phyloP scores from a whole-genome alignment of 2,329 filamentous ascomycete species.

The Coniella vitis region DNA sequence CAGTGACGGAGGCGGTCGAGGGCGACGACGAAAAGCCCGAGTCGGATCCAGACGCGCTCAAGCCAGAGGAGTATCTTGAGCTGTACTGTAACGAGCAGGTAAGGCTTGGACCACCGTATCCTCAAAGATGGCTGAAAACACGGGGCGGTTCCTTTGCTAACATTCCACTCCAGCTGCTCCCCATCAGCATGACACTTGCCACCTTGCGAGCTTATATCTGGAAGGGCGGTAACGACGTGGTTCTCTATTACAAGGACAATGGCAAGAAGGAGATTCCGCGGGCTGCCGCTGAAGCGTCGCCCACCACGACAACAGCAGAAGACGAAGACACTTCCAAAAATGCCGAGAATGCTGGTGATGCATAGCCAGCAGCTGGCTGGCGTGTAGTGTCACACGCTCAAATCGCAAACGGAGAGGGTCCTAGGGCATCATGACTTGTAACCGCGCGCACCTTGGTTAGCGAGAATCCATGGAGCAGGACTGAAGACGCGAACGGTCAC shows the following conservation, averaged over 20 bases:
- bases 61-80: conserved; percentile 89
- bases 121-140: neutral
- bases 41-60: conserved; percentile 53
- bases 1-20: conserved; percentile 23
- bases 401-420: neutral
- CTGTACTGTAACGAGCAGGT: conserved; percentile 92
- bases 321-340: neutral
- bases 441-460: too few species aligned
- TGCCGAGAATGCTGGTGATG: neutral
- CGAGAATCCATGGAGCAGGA: too few species aligned
- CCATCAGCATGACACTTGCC: conserved; percentile 83
- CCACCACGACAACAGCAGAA: conserved; percentile 11
- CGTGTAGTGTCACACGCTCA: too few species aligned
- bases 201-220: conserved; percentile 88
- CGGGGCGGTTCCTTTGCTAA: neutral
- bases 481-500: too few species aligned
- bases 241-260: conserved; percentile 86
- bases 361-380: neutral
- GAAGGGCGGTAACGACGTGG: conserved; percentile 89
- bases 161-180: conserved; percentile 49
- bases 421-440: too few species aligned
- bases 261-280: conserved; percentile 62
- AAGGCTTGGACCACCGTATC: conserved; percentile 28
- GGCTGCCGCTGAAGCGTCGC: conserved; percentile 20
- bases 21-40: conserved; percentile 35